A percentile compares a stretch with the other conserved stretches of the same genome.
phyloP scores from a whole-genome alignment of 257 asterid genomes.

The Linderniella brevidens region DNA sequence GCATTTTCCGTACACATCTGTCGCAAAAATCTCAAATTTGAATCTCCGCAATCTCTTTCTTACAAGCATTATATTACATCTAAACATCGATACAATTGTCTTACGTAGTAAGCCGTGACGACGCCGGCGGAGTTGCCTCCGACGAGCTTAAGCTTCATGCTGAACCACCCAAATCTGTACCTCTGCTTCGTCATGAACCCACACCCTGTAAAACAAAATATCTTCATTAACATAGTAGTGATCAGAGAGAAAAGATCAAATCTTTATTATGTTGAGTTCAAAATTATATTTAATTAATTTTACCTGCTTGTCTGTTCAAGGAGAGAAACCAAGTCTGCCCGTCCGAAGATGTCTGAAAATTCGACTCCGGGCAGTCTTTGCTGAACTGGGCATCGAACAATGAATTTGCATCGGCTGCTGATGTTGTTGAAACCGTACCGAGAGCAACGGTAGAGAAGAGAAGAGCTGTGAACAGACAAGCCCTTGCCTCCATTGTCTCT shows the following conservation, averaged over 20 bases:
- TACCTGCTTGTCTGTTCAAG: conserved; percentile 59
- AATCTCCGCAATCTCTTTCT: no score
- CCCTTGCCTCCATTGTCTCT: conserved; percentile 28
- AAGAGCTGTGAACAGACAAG: conserved; percentile 15
- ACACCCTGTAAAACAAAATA: conserved; percentile 31
- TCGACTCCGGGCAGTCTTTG: conserved; percentile 56
- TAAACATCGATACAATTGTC: conserved; percentile 4
- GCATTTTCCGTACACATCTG: conserved; percentile 82
- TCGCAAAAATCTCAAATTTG: not conserved
- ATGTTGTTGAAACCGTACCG: conserved; percentile 11
- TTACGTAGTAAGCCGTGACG: conserved; percentile 92
- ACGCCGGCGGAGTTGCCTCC: conserved; percentile 97
- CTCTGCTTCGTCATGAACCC: conserved; percentile 70
- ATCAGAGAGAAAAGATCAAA: not conserved
- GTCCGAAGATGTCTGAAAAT: conserved; percentile 79
- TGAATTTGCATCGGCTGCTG: conserved; percentile 18
- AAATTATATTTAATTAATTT: no score
- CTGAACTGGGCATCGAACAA: conserved; percentile 55
- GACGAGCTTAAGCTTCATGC: conserved; percentile 76
- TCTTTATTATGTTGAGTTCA: not conserved
- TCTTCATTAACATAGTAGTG: not conserved
- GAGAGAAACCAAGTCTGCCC: conserved; percentile 90
- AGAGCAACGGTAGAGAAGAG: conserved; percentile 18
- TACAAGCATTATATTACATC: not conserved
- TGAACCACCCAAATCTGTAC: conserved; percentile 94